Evolutionary conservation across 352 stramenopile genomes (phyloP), one percentile per base, ranked within the genome.

Genomic region (Phytophthora pluvialis): DNA sequence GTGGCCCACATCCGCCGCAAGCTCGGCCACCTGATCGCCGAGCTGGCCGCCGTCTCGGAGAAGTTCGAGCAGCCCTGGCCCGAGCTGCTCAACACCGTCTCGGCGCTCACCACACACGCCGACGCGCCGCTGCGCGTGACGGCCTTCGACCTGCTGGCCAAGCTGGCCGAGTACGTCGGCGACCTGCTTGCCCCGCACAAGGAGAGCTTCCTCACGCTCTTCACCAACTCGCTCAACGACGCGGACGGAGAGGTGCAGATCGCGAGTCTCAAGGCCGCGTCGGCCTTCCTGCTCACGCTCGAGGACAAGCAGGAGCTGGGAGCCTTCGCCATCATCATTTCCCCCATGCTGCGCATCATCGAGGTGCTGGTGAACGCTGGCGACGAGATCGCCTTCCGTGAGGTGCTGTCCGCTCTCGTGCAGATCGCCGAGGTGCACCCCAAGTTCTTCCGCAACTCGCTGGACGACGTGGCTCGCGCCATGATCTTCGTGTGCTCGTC

Each of bases 1-100:
- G 67, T 93, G 7, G 75, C 86, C 11, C 80, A 89, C 61, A 82
- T 96, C 59, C 88, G 88, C 32, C 88, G 86, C 64, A 96, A 96
- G 72, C 73, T 96, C 10, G 81, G 76, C 44, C 82, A 96, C 67
- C 65, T 87, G 2, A 75, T 96, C 55, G 88, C 88, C 18, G 86
- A 94, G 55, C 58, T 96, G 25, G 88, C 88, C 11, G 67, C 73
- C 38, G 69, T 89, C 21, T 79, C 70, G 35, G 67, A 81, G 28
- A 78, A 80, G 48, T 74, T 78, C 43, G 63, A 77, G 7, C 81
- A 93, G 61, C 31, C 58, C 5, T 95, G 88, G 88, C 81, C 85
- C 5, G 86, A 95, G 60, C 72, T 96, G 26, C 70, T 96, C 3
- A 74, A 65, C 15, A 72, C 73, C 26, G 78, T 94, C 38, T 88